A percentile compares a stretch with the other conserved stretches of the same genome.
These are phyloP conservation scores for Gossypium herbaceum DNA, from an alignment of 345 rosid genomes.

Conservation along the genomic window DNA sequence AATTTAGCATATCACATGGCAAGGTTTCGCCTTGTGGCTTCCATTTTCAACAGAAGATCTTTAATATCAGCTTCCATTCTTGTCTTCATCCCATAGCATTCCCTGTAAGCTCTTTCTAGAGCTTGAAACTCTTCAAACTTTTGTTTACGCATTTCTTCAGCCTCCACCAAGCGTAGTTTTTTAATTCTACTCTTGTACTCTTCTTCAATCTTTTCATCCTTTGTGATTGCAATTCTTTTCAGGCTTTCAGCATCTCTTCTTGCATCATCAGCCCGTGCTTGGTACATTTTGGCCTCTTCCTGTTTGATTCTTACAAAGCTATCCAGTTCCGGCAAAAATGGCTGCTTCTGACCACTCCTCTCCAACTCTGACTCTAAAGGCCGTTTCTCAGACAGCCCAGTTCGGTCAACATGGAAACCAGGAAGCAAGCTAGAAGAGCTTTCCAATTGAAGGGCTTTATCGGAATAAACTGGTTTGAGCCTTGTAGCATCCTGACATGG, in stretches of 20 bases:
- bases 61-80: constrained; percentile 94
- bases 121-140: constrained; percentile 66
- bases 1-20: constrained; percentile 36
- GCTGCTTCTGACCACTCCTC: constrained; percentile 45
- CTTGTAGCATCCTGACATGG: constrained; percentile 53
- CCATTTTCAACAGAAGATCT: constrained; percentile 79
- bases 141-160: constrained; percentile 59
- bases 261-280: constrained; percentile 81
- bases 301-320: constrained; percentile 78
- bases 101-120: constrained; percentile 70
- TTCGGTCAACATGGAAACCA: constrained; percentile 24
- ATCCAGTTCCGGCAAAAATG: constrained; percentile 77
- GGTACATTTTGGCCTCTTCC: constrained; percentile 94
- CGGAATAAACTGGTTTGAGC: constrained; percentile 53
- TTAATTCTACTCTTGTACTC: constrained; percentile 53
- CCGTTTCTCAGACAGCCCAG: constrained; percentile 37
- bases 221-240: constrained; percentile 65
- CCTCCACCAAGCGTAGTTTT: constrained; percentile 59
- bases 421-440: constrained; percentile 50
- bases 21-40: constrained; percentile 66
- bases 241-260: constrained; percentile 84
- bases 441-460: constrained; percentile 55
- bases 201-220: constrained; percentile 62
- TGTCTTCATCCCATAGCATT: constrained; percentile 17
- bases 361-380: constrained; percentile 40